Base-by-base conservation (phyloP, 1,284 basidiomycete species). In the Marasmius oreades region DNA sequence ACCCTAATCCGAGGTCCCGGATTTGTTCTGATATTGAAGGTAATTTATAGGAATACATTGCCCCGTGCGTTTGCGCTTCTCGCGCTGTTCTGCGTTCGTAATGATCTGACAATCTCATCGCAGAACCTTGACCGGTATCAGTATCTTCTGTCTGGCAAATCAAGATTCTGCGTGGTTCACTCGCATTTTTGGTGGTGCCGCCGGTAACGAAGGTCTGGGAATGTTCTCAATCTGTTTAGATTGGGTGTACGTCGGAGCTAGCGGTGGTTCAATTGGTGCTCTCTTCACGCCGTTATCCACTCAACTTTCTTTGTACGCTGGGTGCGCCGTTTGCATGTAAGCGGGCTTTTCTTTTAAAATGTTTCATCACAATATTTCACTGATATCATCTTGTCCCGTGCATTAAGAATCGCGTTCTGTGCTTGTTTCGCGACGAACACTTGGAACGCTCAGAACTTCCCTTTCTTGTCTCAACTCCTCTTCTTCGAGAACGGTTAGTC, bases 111-210 rank as follows among this genome's bases (percentile, higher is more conserved):
- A 39, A 42, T n/a, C 28, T 26, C 26, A 36, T 37, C n/a, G 26
- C 43, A 71, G 73, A 48, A 77, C 79, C 1, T 71, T 84, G 47
- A 80, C 78, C 43, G 81, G 82, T 56, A 72, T 80, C 62, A 84
- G 78, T 28, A 76, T 85, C 60, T 80, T 85, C 72, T 84, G 82
- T 67, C 67, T 84, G 43, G 78, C 80, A 2, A 72, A 81, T 61
- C 70, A 73, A 61, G 67, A 82, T 50, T 79, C 75, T 61, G 65
- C 79, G 16, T 81, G 81, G 73, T 73, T 85, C 62, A 80, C 81
- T 7, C 79, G 82, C 52, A 75, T 87, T 55, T 86, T 86, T 59
- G 79, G 79, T 57, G 55, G 51, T n/a, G 48, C 53, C 5, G 44
- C 46, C 18, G 47, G 47, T 50, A 50, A 50, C 28, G 47, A 50